phyloP scores from a whole-genome alignment of 768 basidiomycete genomes.

The Kwoniella mangroviensis region DNA sequence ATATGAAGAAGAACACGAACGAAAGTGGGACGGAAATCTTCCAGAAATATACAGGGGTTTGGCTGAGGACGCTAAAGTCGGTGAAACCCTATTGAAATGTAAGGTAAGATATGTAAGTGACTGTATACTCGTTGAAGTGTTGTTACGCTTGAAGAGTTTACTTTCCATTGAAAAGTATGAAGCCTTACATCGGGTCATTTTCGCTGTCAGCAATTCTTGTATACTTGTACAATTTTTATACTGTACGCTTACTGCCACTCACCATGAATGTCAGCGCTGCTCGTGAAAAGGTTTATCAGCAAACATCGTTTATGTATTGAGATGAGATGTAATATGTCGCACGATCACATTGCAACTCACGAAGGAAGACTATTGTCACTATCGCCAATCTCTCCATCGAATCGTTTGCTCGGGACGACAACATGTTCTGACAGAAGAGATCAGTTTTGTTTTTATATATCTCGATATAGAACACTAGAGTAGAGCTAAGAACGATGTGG shows the following conservation, averaged over 20 bases:
- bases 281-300: no score
- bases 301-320: no score
- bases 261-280: constrained; percentile 11
- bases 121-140: no score
- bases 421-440: not conserved
- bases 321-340: no score
- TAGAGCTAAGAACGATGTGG: no score
- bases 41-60: constrained; percentile 6
- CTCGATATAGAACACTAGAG: no score
- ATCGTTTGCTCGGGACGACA: constrained; percentile 6
- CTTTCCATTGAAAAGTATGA: constrained; percentile 12
- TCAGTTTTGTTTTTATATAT: no score
- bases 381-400: constrained; percentile 13
- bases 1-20: not conserved
- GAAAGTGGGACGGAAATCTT: constrained; percentile 6
- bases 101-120: no score
- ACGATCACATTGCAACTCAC: not conserved
- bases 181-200: not conserved
- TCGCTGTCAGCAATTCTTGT: not conserved
- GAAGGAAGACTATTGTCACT: constrained; percentile 8
- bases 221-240: no score
- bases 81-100: constrained; percentile 1
- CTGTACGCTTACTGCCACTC: not conserved
- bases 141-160: no score
- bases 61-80: constrained; percentile 2